Base-by-base conservation (phyloP, 1,284 basidiomycete species). In the Volvariella volvacea region DNA sequence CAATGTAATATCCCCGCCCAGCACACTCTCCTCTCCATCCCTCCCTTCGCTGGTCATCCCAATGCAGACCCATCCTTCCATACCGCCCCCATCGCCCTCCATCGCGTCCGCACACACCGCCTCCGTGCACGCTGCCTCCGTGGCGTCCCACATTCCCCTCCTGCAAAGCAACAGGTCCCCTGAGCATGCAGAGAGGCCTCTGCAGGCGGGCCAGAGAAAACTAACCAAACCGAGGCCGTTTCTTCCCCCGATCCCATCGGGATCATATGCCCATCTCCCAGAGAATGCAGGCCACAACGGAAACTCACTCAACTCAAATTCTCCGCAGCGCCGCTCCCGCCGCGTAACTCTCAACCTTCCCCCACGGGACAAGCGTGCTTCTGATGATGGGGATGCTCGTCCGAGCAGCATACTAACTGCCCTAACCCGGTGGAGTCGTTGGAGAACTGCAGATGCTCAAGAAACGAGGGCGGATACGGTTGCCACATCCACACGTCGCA, bases 171-270 rank as follows among this genome's bases (percentile, higher is more conserved):
- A 15, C 34, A 15, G 34, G 19, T 20, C 34, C 14, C 19, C 34
- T 6, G 14, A 4, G 28, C 15, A 16, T 16, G n/a, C 6, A 6
- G 7, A 15, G n/a, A 36, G 15, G n/a, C 15, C 15, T n/a, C 34
- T 16, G n/a, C n/a, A n/a, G n/a, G n/a, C n/a, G n/a, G n/a, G 34
- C 15, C n/a, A 4, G 15, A 6, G 34, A 36, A 41, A 42, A 16
- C 22, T 46, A 15, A 43, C 41, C n/a, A 46, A 46, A 37, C 17
- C 25, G 20, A 22, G 41, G 10, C 41, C 40, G 12, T 46, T 40
- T 4, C 22, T 42, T 19, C 45, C 40, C 10, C 21, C 45, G 22
- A 42, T 42, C 20, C 41, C 22, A 2, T 42, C 41, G n/a, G 31
- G 31, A 15, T 42, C 31, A 32, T 42, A 42, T 42, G 41, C 25